Conservation (phyloP, 176 grass and related monocot species). For the Themeda triandra region DNA sequence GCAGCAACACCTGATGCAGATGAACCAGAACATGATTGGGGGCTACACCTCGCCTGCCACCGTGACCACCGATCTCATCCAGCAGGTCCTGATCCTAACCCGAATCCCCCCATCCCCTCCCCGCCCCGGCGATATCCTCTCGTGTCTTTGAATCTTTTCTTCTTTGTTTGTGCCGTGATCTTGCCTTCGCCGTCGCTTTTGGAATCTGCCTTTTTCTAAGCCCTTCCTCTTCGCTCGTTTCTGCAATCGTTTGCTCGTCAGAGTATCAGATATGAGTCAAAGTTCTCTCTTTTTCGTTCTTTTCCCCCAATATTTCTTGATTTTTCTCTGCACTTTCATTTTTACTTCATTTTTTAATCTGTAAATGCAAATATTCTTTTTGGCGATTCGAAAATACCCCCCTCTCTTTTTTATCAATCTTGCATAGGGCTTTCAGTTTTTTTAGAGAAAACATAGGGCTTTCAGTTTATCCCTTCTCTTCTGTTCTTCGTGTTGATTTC, state of each 20-base stretch:
- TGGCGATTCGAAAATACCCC: neutral
- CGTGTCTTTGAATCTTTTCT: neutral
- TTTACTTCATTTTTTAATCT: neutral
- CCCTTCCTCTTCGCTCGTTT: neutral
- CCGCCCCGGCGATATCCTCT: neutral
- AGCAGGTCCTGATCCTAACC: conserved; percentile 61
- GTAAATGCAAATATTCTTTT: neutral
- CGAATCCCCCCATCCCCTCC: neutral
- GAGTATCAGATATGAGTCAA: neutral
- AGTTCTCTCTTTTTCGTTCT: neutral
- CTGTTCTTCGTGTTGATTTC: neutral
- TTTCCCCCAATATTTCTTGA: neutral
- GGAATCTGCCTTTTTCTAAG: neutral
- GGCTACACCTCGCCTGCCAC: conserved; percentile 68
- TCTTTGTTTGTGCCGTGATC: neutral
- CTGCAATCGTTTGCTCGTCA: neutral
- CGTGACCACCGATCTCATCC: conserved; percentile 93
- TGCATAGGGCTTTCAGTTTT: too few relatives aligned
- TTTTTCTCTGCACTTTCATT: neutral
- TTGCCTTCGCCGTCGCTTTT: neutral
- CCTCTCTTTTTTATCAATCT: neutral
- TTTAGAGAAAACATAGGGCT: too few relatives aligned
- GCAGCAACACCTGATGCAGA: conserved; percentile 95
- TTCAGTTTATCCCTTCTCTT: neutral
- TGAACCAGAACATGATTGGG: conserved; percentile 95